Percentiles rank a stretch among this genome's conserved stretches.
Evolutionary conservation across 768 basidiomycete genomes (phyloP).

Genomic region (Amanita pallidorosea): DNA sequence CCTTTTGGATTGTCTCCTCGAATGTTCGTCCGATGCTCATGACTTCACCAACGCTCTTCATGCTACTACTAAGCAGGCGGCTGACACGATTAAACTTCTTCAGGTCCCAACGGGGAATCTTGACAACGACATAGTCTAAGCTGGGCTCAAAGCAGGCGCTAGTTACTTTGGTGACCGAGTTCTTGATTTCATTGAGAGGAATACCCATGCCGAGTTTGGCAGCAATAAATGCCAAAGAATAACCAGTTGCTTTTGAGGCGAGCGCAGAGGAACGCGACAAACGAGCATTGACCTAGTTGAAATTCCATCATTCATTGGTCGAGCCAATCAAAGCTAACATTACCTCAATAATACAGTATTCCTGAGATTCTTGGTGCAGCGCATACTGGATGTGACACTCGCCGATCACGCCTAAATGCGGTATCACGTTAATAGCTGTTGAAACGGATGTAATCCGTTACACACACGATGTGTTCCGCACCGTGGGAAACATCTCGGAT

Average conservation of each 20-base stretch:
- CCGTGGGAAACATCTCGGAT: too few relatives aligned
- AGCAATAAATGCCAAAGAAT: slow-evolving; percentile 96
- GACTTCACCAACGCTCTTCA: slow-evolving; percentile 99
- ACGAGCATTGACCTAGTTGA: slow-evolving; percentile 72
- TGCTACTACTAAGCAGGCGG: slow-evolving; percentile 81
- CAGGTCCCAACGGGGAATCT: slow-evolving; percentile 98
- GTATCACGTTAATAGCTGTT: slow-evolving; percentile 97
- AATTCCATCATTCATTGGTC: background rate
- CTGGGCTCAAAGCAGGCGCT: slow-evolving; percentile 97
- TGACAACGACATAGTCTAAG: slow-evolving; percentile 95
- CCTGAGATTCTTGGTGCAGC: slow-evolving; percentile 86
- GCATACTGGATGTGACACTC: slow-evolving; percentile 99
- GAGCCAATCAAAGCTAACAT: slow-evolving; percentile 1
- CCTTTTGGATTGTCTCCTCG: slow-evolving; percentile 98
- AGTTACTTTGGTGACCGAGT: slow-evolving; percentile 94
- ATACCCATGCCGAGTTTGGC: slow-evolving; percentile 97
- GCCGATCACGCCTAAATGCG: slow-evolving; percentile 95
- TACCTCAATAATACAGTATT: slow-evolving; percentile 98
- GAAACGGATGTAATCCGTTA: too few relatives aligned
- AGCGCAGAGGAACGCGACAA: slow-evolving; percentile 95
- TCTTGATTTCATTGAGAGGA: slow-evolving; percentile 95
- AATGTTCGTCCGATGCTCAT: slow-evolving; percentile 99
- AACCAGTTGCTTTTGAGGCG: slow-evolving; percentile 97
- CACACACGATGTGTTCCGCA: too few relatives aligned
- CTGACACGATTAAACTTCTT: slow-evolving; percentile 97